Evolutionary conservation across 495 filamentous ascomycete genomes (phyloP), one percentile per base, ranked within the genome.

Genomic region (Podospora anserina): DNA sequence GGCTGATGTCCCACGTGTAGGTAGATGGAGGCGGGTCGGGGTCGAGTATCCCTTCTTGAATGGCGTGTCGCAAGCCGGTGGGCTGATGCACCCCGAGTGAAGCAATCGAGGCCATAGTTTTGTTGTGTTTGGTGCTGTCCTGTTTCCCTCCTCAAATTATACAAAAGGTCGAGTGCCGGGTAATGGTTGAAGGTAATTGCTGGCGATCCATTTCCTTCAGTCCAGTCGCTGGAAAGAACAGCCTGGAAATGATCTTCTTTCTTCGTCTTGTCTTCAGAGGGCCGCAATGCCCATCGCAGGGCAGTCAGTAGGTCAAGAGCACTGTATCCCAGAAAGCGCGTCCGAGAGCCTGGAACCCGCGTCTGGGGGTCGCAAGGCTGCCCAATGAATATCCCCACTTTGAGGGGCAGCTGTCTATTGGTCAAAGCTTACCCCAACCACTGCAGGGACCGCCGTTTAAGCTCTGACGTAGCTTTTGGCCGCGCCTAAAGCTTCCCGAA

Each of bases 11-110:
- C 93, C 94, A 99, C 61, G 80, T 83, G 76, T 96, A 97, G 16
- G 84, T 83, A 30, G 87, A 80, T 44, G 84, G 78, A 7, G 87
- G 82, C 3, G 91, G 88, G 59, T 97, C 85, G 18, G 85, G 77
- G 26, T 89, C 87, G 0, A 98, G 82, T 3, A 97, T 85, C 26
- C 87, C 85, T 76, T 99, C 94, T 63, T 89, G 83, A 71, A 97
- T 87, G 61, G 96, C 88, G 80, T 93, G 94, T 39, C 87, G 87
- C 55, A 98, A 83, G 64, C 89, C 92, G 66, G 90, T 85, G 68
- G 95, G 94, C 75, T 90, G 87, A 79, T 97, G 94, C 71, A 96
- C 82, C 72, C 95, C 95, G 66, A 97, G 85, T 57, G 93, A 97
- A 67, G 87, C 89, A 75, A 95, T 88, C 68, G 91, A 87, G 68